A percentile compares a stretch with the other conserved stretches of the same genome.
Evolutionary conservation across 306 rosid genomes (phyloP).

Genomic region (Sindora glabra): DNA sequence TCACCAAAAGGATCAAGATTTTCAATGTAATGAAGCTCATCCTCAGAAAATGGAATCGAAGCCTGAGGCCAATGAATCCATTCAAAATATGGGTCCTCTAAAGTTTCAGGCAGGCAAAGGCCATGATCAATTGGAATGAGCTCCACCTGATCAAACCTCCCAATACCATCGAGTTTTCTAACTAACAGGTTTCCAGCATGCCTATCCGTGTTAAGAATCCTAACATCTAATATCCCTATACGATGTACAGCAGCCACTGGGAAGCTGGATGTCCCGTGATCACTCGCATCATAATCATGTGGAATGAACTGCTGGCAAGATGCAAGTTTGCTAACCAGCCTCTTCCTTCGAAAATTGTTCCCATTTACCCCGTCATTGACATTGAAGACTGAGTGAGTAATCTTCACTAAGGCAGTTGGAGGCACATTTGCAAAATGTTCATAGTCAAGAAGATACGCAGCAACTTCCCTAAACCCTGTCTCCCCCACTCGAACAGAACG

Average conservation of each 20-base stretch:
- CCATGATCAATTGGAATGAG: conserved; percentile 97
- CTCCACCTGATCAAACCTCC: conserved; percentile 85
- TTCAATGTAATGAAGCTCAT: conserved; percentile 71
- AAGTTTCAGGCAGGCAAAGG: conserved; percentile 84
- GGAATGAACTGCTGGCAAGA: conserved; percentile 84
- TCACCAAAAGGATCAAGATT: conserved; percentile 54
- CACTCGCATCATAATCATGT: conserved; percentile 98
- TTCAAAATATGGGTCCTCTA: conserved; percentile 97
- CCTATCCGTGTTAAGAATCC: conserved; percentile 95
- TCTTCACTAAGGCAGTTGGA: conserved; percentile 86
- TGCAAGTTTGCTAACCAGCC: conserved; percentile 88
- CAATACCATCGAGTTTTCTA: conserved; percentile 68
- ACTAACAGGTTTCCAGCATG: conserved; percentile 96
- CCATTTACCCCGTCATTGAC: conserved; percentile 86
- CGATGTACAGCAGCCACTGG: conserved; percentile 92
- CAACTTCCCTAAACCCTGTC: conserved; percentile 94
- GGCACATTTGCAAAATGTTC: conserved; percentile 93
- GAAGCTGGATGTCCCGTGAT: conserved; percentile 94
- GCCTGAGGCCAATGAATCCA: conserved; percentile 99
- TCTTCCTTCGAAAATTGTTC: conserved; percentile 48
- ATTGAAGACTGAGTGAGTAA: conserved; percentile 92
- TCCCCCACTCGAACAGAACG: conserved; percentile 95
- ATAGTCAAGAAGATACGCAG: conserved; percentile 81
- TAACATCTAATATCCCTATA: conserved; percentile 88
- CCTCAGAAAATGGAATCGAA: conserved; percentile 89